Evolutionary conservation across 164 flowering plant genomes (phyloP), one percentile per base, ranked within the genome.

Genomic region (Akebia trifoliata): DNA sequence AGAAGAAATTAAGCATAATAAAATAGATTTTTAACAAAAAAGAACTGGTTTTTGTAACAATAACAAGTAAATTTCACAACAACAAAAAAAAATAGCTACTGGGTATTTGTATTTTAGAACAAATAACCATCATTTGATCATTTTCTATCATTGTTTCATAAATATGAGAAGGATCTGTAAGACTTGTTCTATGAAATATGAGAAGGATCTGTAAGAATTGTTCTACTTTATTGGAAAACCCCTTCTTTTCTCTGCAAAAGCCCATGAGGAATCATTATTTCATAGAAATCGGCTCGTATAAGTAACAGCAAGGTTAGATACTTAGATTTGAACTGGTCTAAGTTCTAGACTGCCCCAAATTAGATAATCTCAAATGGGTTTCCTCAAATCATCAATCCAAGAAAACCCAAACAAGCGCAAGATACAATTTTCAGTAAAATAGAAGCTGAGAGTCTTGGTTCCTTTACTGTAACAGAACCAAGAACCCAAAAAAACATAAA

Each of bases 371-470:
- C 34, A 63, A 36, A 51, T 44, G 56, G 46, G 31, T 36, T 32
- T 18, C n/a, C 35, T 32, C 52, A 32, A 54, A 38, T 34, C 44
- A 53, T 3, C 26, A 34, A 17, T 56, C 18, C 28, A 48, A 57
- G 3, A 32, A 62, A 62, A 36, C 62, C 65, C 56, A 34, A 44
- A 21, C 20, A 34, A 51, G 24, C 18, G n/a, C 15, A 24, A 28
- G 61, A 11, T 30, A 24, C 39, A 22, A 29, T 2, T 9, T 36
- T 24, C n/a, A 43, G 18, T 26, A n/a, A 47, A 37, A 11, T 6
- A 38, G 31, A 9, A 36, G 21, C n/a, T 44, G 30, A 60, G 7
- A 20, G 14, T 9, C 7, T 35, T 26, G 1, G 5, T 17, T 50
- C 2, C 20, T 59, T 14, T 25, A 18, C 2, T 36, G 10, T 21